phyloP scores from a whole-genome alignment of 345 rosid genomes.

The Excoecaria agallocha region DNA sequence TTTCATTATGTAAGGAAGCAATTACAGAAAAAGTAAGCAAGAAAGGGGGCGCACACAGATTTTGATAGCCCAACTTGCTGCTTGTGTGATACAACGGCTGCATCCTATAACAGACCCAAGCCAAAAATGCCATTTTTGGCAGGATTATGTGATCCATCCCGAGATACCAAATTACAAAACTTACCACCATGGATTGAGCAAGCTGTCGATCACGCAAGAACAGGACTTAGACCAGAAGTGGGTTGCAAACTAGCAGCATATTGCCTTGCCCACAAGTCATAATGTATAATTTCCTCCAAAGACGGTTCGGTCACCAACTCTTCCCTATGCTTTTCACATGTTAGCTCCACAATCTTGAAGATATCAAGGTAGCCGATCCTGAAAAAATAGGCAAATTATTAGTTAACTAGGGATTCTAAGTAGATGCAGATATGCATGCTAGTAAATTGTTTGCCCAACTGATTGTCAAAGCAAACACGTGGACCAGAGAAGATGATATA shows the following conservation, averaged over 20 bases:
- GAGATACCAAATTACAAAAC: not conserved
- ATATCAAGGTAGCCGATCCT: constrained; percentile 90
- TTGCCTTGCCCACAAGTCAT: constrained; percentile 87
- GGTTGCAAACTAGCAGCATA: constrained; percentile 54
- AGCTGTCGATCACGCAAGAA: constrained; percentile 30
- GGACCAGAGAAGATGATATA: not conserved
- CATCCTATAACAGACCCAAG: not conserved
- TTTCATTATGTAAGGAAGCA: not conserved
- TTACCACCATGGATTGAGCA: not conserved
- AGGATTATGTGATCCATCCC: constrained; percentile 6
- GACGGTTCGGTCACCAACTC: constrained; percentile 71
- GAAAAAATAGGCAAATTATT: constrained; percentile 15
- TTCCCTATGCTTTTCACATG: constrained; percentile 65
- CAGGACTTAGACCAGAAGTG: constrained; percentile 50
- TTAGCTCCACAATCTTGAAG: constrained; percentile 86
- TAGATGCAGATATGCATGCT: not conserved
- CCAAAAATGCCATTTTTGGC: no score
- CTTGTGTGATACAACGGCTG: constrained; percentile 5
- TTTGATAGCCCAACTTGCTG: not conserved
- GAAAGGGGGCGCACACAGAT: not conserved
- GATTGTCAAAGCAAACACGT: not conserved
- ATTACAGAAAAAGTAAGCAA: not conserved
- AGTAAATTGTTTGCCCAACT: not conserved
- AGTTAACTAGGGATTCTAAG: not conserved
- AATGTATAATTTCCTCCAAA: constrained; percentile 83